phyloP scores from a whole-genome alignment of 306 rosid genomes.

The Lathyrus oleraceus region DNA sequence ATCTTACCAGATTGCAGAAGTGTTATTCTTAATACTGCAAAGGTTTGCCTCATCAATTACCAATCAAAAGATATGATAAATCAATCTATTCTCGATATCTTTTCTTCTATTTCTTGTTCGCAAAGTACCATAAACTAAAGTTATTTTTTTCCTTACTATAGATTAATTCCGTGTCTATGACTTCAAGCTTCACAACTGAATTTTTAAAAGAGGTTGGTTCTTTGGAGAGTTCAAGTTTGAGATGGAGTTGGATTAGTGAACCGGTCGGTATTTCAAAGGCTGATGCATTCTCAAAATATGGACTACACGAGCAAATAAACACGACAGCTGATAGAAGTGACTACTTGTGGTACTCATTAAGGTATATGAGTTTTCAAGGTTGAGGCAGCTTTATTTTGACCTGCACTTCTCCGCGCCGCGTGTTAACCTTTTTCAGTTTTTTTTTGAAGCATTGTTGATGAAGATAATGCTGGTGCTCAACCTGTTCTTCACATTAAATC shows the following conservation, averaged over 20 bases:
- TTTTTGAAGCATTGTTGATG: constrained; percentile 50
- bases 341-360: constrained; percentile 89
- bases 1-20: constrained; percentile 95
- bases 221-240: constrained; percentile 51
- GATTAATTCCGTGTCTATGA: constrained; percentile 69
- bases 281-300: constrained; percentile 68
- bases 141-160: constrained; percentile 39
- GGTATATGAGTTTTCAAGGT: constrained; percentile 48
- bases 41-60: constrained; percentile 49
- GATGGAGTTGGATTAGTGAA: constrained; percentile 89
- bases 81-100: not conserved
- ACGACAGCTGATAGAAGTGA: constrained; percentile 93
- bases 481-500: constrained; percentile 80
- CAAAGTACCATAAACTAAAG: constrained; percentile 16
- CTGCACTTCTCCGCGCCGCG: not conserved
- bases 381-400: constrained; percentile 30
- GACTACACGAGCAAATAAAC: constrained; percentile 85
- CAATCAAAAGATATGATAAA: too few species aligned
- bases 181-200: constrained; percentile 61
- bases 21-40: constrained; percentile 86
- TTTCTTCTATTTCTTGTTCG: constrained; percentile 12
- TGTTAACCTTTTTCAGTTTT: constrained; percentile 31
- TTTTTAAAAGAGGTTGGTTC: constrained; percentile 49
- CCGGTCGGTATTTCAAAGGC: constrained; percentile 83
- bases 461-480: constrained; percentile 55